Percentiles rank a stretch among this genome's conserved stretches.
phyloP scores from a whole-genome alignment of 2,329 filamentous ascomycete species.

The Sphaerostilbella broomeana region DNA sequence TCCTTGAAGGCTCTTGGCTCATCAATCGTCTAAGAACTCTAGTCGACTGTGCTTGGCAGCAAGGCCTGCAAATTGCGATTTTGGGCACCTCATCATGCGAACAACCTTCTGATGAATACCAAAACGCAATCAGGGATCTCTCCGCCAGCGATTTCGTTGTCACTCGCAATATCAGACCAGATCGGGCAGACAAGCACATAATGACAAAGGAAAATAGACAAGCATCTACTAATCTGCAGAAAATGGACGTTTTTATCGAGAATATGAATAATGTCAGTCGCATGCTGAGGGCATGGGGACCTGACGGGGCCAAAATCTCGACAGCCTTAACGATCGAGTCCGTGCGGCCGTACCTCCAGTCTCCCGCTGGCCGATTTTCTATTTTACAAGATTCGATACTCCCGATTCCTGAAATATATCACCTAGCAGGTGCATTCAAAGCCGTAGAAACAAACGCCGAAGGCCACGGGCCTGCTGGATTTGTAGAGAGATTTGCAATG shows the following conservation, averaged over 20 bases:
- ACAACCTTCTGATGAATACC: constrained; percentile 39
- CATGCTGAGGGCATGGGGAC: constrained; percentile 38
- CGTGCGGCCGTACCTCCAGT: constrained; percentile 23
- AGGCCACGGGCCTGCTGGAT: constrained; percentile 19
- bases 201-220: not conserved
- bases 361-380: constrained; percentile 20
- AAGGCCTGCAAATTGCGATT: constrained; percentile 66
- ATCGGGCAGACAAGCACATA: constrained; percentile 18
- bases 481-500: constrained; percentile 28
- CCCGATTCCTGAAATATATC: constrained; percentile 34
- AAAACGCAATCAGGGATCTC: constrained; percentile 32
- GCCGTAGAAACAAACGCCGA: constrained; percentile 19
- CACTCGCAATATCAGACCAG: constrained; percentile 29
- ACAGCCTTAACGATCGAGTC: constrained; percentile 19
- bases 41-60: constrained; percentile 64
- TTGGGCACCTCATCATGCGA: constrained; percentile 67
- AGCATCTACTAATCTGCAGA: constrained; percentile 21
- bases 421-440: constrained; percentile 29
- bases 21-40: constrained; percentile 63
- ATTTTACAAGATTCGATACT: constrained; percentile 31
- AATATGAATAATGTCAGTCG: constrained; percentile 42
- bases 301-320: constrained; percentile 8
- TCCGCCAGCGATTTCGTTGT: constrained; percentile 36
- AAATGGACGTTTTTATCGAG: constrained; percentile 36
- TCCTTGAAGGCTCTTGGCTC: constrained; percentile 61